Evolutionary conservation across 2,329 filamentous ascomycete species (phyloP).

Genomic region (Alternaria atra): DNA sequence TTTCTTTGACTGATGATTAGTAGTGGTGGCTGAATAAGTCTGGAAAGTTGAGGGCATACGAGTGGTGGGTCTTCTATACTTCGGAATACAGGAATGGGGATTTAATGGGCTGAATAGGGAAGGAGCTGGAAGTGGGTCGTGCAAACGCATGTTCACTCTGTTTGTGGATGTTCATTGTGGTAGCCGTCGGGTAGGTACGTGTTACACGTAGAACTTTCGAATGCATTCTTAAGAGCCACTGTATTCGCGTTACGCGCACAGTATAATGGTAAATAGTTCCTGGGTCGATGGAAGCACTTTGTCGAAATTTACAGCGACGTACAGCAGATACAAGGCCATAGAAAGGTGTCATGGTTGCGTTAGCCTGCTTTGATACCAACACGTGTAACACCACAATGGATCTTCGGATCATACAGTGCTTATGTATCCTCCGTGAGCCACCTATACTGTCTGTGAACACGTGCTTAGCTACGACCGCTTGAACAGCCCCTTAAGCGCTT

Average conservation of each 20-base stretch:
- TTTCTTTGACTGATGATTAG: not conserved
- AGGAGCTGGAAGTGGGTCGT: not conserved
- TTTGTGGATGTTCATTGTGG: not conserved
- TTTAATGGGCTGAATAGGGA: not conserved
- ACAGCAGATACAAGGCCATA: not conserved
- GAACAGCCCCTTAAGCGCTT: not conserved
- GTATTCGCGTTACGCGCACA: not conserved
- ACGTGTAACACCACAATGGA: not conserved
- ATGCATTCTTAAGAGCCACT: not conserved
- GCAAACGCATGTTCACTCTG: slow-evolving; percentile 1
- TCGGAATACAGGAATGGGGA: not conserved
- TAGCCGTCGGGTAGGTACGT: slow-evolving; percentile 4
- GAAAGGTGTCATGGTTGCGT: not conserved
- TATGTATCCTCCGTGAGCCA: not conserved
- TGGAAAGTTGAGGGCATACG: not conserved
- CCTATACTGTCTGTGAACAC: not conserved
- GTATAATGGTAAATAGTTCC: not conserved
- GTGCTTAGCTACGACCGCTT: not conserved
- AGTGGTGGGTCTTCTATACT: no score
- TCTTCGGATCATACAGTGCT: not conserved
- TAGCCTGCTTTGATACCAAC: not conserved
- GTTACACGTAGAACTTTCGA: not conserved
- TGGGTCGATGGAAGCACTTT: not conserved
- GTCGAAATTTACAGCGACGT: not conserved
- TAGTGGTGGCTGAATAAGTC: not conserved